Evolutionary conservation across 257 asterid species (phyloP).

Genomic region (Fraxinus cuspidata): DNA sequence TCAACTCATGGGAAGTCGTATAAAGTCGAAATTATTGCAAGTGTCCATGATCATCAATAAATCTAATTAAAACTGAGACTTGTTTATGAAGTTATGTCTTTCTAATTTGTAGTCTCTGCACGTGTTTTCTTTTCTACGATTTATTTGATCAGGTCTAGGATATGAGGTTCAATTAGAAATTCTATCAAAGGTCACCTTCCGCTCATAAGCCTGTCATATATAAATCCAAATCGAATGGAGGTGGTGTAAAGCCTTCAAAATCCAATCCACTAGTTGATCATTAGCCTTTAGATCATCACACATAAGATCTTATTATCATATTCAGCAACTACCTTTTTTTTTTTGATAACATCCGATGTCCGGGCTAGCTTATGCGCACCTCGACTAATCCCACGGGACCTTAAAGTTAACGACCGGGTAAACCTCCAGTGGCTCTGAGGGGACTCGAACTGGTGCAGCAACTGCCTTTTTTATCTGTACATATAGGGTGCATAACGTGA

Average conservation of each 20-base stretch:
- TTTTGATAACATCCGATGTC: no score
- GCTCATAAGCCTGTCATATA: constrained; percentile 48
- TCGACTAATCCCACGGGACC: no score
- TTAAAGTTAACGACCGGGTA: no score
- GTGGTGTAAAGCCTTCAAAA: constrained; percentile 41
- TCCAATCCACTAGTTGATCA: constrained; percentile 31
- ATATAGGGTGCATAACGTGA: constrained; percentile 34
- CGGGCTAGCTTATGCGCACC: no score
- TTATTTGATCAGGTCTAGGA: constrained; percentile 51
- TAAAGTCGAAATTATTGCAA: neutral
- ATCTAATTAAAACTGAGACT: neutral
- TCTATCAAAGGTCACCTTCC: constrained; percentile 47
- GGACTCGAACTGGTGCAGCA: neutral
- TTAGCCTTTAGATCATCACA: constrained; percentile 29
- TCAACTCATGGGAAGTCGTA: neutral
- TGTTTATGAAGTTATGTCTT: neutral
- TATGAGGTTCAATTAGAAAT: constrained; percentile 44
- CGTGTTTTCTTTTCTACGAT: constrained; percentile 19
- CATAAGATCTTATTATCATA: constrained; percentile 30
- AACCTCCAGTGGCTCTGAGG: no score
- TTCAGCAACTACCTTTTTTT: constrained; percentile 24
- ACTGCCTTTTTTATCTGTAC: constrained; percentile 40
- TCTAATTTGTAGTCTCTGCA: neutral
- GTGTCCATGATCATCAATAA: neutral
- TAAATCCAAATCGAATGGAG: constrained; percentile 39